Conservation (phyloP, 2,329 filamentous ascomycete species). For the Fusarium setosum region DNA sequence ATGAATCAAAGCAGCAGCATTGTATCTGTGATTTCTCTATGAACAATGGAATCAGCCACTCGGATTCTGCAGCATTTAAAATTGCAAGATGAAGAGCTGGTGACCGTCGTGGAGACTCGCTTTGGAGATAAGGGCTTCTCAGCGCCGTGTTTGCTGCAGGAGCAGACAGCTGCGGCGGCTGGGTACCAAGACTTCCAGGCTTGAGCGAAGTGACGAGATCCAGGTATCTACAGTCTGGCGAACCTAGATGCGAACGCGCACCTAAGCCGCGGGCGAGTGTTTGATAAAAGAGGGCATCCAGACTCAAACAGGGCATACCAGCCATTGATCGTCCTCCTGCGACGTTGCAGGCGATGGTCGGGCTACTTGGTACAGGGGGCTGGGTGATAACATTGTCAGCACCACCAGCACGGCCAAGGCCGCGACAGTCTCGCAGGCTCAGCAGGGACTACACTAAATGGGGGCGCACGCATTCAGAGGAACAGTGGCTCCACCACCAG, state of each 20-base stretch:
- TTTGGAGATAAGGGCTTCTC: conserved; percentile 36
- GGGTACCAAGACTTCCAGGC: conserved; percentile 29
- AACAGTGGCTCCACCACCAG: conserved; percentile 37
- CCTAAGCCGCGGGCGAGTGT: conserved; percentile 38
- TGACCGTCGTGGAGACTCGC: conserved; percentile 38
- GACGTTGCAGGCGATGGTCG: conserved; percentile 28
- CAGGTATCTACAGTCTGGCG: conserved; percentile 38
- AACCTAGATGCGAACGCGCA: conserved; percentile 33
- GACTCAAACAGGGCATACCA: conserved; percentile 29
- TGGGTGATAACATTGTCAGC: conserved; percentile 34
- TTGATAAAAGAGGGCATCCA: conserved; percentile 40
- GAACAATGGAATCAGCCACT: conserved; percentile 41
- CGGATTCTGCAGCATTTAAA: conserved; percentile 42
- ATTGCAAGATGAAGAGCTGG: conserved; percentile 43
- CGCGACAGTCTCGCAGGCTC: conserved; percentile 32
- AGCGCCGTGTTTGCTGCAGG: conserved; percentile 33
- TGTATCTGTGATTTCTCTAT: conserved; percentile 47
- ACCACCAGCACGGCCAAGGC: conserved; percentile 27
- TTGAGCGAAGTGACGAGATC: conserved; percentile 32
- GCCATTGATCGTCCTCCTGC: conserved; percentile 35
- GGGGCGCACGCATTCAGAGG: conserved; percentile 35
- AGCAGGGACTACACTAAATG: conserved; percentile 39
- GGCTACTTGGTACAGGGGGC: conserved; percentile 37
- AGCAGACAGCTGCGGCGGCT: conserved; percentile 34
- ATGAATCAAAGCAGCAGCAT: conserved; percentile 42